These are phyloP conservation scores for Nannochloris sp. DNA, from an alignment of 139 green algal genomes.

Conservation along the genomic window DNA sequence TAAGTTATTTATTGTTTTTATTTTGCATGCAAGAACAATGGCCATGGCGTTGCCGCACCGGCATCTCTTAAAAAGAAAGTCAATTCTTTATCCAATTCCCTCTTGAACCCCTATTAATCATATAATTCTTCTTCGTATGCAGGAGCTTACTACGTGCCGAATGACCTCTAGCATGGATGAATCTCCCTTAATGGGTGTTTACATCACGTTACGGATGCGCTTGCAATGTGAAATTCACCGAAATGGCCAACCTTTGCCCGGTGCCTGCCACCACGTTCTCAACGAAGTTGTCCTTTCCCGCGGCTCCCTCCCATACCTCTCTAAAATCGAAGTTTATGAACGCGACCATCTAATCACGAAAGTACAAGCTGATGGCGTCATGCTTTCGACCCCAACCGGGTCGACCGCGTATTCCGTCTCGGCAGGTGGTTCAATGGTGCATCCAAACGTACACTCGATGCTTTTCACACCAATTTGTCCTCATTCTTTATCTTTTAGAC, in stretches of 20 bases:
- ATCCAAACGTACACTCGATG: constrained; percentile 85
- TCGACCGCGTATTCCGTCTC: constrained; percentile 92
- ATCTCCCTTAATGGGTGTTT: constrained; percentile 55
- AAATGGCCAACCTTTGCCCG: neutral
- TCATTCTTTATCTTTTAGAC: constrained; percentile 93
- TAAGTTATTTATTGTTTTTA: constrained; percentile 2
- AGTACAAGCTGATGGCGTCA: constrained; percentile 88
- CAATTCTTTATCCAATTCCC: too few species aligned
- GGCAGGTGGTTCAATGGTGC: constrained; percentile 86
- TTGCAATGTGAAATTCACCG: constrained; percentile 72
- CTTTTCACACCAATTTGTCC: constrained; percentile 93
- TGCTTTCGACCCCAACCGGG: constrained; percentile 93
- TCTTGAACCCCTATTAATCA: constrained; percentile 43
- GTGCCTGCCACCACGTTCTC: constrained; percentile 59
- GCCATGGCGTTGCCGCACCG: too few species aligned
- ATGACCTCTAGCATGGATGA: neutral
- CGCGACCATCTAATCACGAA: constrained; percentile 72
- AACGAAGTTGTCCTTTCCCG: constrained; percentile 96
- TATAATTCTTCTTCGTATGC: neutral
- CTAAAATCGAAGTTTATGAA: constrained; percentile 89
- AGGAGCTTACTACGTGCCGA: constrained; percentile 22
- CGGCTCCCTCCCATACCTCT: constrained; percentile 79
- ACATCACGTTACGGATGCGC: constrained; percentile 95
- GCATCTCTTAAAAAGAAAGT: too few species aligned
- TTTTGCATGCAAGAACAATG: too few species aligned